Evolutionary conservation across 768 basidiomycete genomes (phyloP).

Genomic region (Peribolospora baueri): DNA sequence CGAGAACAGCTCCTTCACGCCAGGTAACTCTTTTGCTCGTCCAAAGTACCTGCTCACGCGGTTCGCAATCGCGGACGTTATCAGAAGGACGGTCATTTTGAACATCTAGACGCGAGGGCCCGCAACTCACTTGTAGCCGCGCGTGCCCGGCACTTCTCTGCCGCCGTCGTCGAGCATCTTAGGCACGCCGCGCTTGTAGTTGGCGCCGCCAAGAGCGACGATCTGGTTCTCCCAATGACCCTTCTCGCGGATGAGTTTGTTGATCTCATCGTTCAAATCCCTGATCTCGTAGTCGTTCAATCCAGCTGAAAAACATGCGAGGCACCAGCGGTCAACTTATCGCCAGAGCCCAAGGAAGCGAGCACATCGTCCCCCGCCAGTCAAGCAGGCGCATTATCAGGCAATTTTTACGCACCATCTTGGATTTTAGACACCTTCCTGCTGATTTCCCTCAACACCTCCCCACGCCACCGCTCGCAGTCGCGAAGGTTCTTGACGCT

Average conservation of each 20-base stretch:
- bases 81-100: no score
- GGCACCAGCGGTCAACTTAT: not conserved
- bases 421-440: constrained; percentile 96
- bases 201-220: constrained; percentile 81
- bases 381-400: not conserved
- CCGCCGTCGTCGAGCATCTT: constrained; percentile 88
- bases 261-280: constrained; percentile 93
- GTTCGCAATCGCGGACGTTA: no score
- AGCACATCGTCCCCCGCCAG: not conserved
- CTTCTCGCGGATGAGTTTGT: constrained; percentile 82
- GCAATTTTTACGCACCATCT: constrained; percentile 36
- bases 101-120: not conserved
- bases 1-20: constrained; percentile 81
- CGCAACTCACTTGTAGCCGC: constrained; percentile 70
- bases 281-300: constrained; percentile 86
- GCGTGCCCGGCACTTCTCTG: constrained; percentile 82
- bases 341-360: not conserved
- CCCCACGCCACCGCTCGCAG: constrained; percentile 87
- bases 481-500: constrained; percentile 75
- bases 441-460: constrained; percentile 80
- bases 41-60: constrained; percentile 60
- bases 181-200: constrained; percentile 69
- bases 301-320: constrained; percentile 33
- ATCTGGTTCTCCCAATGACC: constrained; percentile 97
- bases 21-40: constrained; percentile 81